Evolutionary conservation across 2,329 filamentous ascomycete species (phyloP).

Genomic region (Claviceps arundinis): DNA sequence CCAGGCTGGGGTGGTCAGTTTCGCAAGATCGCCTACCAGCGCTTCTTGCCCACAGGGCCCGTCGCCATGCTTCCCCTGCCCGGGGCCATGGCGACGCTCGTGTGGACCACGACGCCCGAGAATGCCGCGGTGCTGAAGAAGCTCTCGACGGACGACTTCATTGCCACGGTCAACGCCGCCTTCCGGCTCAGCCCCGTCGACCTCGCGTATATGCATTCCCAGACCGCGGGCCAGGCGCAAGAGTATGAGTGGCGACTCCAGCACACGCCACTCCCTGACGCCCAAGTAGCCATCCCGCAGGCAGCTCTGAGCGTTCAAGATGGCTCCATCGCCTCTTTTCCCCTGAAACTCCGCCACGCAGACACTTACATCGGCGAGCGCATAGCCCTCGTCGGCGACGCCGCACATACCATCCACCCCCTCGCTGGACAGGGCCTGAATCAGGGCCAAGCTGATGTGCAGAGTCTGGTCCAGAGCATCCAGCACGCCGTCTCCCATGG

Average conservation of each 20-base stretch:
- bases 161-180: conserved; percentile 82
- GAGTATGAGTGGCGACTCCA: conserved; percentile 75
- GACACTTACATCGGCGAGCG: conserved; percentile 84
- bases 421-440: conserved; percentile 92
- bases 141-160: conserved; percentile 58
- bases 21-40: conserved; percentile 75
- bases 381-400: conserved; percentile 85
- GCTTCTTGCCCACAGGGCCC: conserved; percentile 85
- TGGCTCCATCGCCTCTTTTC: conserved; percentile 76
- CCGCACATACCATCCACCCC: conserved; percentile 89
- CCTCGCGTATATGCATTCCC: conserved; percentile 67
- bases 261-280: conserved; percentile 44
- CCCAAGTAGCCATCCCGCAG: conserved; percentile 47
- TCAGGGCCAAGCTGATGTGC: conserved; percentile 79
- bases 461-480: conserved; percentile 62
- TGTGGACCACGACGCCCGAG: conserved; percentile 84
- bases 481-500: conserved; percentile 67
- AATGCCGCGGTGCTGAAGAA: conserved; percentile 69
- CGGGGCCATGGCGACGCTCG: conserved; percentile 67
- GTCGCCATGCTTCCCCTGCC: conserved; percentile 86
- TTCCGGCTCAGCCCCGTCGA: conserved; percentile 74
- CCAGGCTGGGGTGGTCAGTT: conserved; percentile 39
- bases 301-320: conserved; percentile 58
- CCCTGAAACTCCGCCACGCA: conserved; percentile 82
- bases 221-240: conserved; percentile 44